Evolutionary conservation across 2,329 filamentous ascomycete species (phyloP).

Genomic region (Lasiodiplodia theobromae): DNA sequence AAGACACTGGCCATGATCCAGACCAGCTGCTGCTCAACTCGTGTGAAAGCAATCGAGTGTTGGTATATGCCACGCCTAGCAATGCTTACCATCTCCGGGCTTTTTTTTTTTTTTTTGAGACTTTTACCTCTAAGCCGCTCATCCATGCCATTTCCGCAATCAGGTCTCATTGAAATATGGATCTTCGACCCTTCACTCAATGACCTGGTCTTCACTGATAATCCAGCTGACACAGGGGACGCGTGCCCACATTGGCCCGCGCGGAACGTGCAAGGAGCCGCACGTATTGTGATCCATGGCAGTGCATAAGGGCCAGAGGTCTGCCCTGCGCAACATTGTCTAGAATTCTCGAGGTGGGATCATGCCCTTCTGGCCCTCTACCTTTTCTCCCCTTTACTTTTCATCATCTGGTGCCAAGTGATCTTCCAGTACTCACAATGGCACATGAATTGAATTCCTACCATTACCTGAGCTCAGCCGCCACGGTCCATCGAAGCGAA

Average conservation of each 20-base stretch:
- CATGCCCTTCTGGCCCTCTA: too few relatives aligned
- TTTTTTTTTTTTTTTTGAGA: too few relatives aligned
- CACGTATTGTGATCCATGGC: background rate
- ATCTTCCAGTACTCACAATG: background rate
- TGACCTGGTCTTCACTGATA: background rate
- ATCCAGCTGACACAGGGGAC: slow-evolving; percentile 11
- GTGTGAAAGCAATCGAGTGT: too few relatives aligned
- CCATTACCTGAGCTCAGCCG: background rate
- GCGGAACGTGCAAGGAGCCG: too few relatives aligned
- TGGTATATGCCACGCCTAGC: background rate
- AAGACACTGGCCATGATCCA: background rate
- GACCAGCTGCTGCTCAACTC: background rate
- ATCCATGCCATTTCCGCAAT: background rate
- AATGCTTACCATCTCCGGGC: background rate
- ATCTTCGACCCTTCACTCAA: background rate
- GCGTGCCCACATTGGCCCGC: background rate
- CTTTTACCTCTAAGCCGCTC: background rate
- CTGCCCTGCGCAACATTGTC: background rate
- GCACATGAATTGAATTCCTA: background rate
- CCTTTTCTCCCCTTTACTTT: too few relatives aligned
- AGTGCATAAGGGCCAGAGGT: background rate
- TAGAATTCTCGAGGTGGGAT: too few relatives aligned
- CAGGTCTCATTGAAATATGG: background rate
- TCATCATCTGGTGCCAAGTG: too few relatives aligned
- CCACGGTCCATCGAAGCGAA: background rate